Base-by-base conservation (phyloP, 202 grass and related monocot genomes). In the Miscanthus sacchariflorus region DNA sequence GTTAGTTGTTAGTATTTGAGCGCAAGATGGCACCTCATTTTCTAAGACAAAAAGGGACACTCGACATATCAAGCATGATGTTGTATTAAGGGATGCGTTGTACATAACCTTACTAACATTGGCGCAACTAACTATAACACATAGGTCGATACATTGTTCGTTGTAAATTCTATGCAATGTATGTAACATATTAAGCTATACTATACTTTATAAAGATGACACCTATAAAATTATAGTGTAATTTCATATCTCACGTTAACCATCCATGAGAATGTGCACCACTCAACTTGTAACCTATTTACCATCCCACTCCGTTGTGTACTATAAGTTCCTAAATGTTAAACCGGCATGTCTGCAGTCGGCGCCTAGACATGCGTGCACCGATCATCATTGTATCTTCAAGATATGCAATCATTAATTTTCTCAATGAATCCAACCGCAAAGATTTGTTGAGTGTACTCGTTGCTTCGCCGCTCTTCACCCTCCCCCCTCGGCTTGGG, bases 401-500 rank as follows among this genome's bases (percentile, higher is more conserved):
- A 84, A 76, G 81, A 84, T 87, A 76, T 70, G 1, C 0, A 5
- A 64, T 9, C 0, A 1, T 27, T 49, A 54, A 44, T 1, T 76
- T 48, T 78, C 2, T 7, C 0, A 14, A 76, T 80, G 49, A 69
- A 80, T 84, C 8, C 4, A 64, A 15, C 3, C 2, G 36, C 23
- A 71, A 18, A 76, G 14, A 50, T 50, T 52, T 13, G 3, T 27
- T 27, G 23, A 13, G 10, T 67, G 4, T 27, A 12, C 24, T 27
- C 10, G 0, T 66, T 27, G 8, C 63, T 30, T 14, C 9, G 5
- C 23, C 12, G 25, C 24, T 82, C 42, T 21, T 13, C 3, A 2
- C n/a, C n/a, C n/a, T n/a, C n/a, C n/a, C 1, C 72, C 17, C 15
- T 2, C 3, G 9, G 8, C 0, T 5, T 11, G 3, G 0, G 9